These are phyloP conservation scores for Yamadazyma sp. DNA, from an alignment of 805 yeast species.

Conservation along the genomic window DNA sequence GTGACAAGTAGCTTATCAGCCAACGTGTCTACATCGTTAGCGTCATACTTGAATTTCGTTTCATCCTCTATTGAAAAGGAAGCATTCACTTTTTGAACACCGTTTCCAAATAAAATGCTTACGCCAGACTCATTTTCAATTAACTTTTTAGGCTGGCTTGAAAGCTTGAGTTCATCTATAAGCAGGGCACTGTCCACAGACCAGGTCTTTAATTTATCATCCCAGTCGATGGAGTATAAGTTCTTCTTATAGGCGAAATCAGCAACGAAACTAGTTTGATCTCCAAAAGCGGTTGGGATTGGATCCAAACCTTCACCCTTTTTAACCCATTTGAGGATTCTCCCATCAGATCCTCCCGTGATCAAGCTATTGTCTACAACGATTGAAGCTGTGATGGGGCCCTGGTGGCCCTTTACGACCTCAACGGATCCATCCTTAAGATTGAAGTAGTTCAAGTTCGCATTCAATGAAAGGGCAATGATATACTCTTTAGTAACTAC, in stretches of 20 bases:
- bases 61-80: background rate
- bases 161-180: conserved; percentile 11
- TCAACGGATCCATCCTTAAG: conserved; percentile 28
- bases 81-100: conserved; percentile 18
- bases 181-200: conserved; percentile 14
- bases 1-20: conserved; percentile 28
- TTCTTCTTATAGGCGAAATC: conserved; percentile 39
- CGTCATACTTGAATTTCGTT: conserved; percentile 20
- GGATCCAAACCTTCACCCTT: conserved; percentile 15
- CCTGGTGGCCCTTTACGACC: conserved; percentile 75
- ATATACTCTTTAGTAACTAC: conserved; percentile 60
- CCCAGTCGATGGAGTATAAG: conserved; percentile 78
- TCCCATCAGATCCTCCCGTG: conserved; percentile 85
- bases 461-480: conserved; percentile 68
- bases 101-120: conserved; percentile 32
- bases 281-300: conserved; percentile 29
- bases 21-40: conserved; percentile 26
- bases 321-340: conserved; percentile 58
- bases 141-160: conserved; percentile 38
- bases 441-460: conserved; percentile 64
- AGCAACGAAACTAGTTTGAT: conserved; percentile 67
- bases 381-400: conserved; percentile 60
- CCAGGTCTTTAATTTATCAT: conserved; percentile 62
- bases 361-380: conserved; percentile 33
- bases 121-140: conserved; percentile 27